A percentile compares a stretch with the other conserved stretches of the same genome.
These are phyloP conservation scores for Penicillium freii DNA, from an alignment of 2,329 filamentous ascomycete genomes.

Conservation along the genomic window DNA sequence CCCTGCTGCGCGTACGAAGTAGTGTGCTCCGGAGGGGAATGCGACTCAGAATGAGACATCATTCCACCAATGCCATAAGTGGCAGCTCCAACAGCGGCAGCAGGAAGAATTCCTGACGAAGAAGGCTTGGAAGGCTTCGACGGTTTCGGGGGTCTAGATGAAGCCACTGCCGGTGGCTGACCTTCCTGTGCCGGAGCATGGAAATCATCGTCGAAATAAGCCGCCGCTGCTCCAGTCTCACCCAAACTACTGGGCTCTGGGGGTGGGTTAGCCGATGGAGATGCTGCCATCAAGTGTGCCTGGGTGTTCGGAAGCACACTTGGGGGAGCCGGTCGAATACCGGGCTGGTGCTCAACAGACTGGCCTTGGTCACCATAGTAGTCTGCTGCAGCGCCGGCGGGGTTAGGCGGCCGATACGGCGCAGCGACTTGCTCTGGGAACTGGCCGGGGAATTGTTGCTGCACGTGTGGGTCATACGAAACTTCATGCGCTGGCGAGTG, in stretches of 20 bases:
- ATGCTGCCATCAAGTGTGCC: slow-evolving; percentile 57
- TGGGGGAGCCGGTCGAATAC: slow-evolving; percentile 54
- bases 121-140: slow-evolving; percentile 31
- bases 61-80: slow-evolving; percentile 45
- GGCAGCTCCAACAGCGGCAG: slow-evolving; percentile 34
- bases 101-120: slow-evolving; percentile 31
- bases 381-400: slow-evolving; percentile 57
- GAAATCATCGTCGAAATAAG: slow-evolving; percentile 48
- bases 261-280: slow-evolving; percentile 51
- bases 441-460: slow-evolving; percentile 60
- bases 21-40: slow-evolving; percentile 14
- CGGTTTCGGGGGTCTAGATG: slow-evolving; percentile 27
- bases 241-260: slow-evolving; percentile 57
- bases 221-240: slow-evolving; percentile 51
- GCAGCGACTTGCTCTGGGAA: slow-evolving; percentile 47
- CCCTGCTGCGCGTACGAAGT: slow-evolving; percentile 16
- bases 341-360: slow-evolving; percentile 59
- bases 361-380: slow-evolving; percentile 64
- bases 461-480: slow-evolving; percentile 49
- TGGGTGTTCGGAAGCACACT: slow-evolving; percentile 55
- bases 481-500: slow-evolving; percentile 25
- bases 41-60: slow-evolving; percentile 23
- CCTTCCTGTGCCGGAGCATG: slow-evolving; percentile 16
- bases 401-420: slow-evolving; percentile 48
- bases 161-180: slow-evolving; percentile 16